Conservation (phyloP, 208 protist genomes). For the Vickermania ingenoplastis region DNA sequence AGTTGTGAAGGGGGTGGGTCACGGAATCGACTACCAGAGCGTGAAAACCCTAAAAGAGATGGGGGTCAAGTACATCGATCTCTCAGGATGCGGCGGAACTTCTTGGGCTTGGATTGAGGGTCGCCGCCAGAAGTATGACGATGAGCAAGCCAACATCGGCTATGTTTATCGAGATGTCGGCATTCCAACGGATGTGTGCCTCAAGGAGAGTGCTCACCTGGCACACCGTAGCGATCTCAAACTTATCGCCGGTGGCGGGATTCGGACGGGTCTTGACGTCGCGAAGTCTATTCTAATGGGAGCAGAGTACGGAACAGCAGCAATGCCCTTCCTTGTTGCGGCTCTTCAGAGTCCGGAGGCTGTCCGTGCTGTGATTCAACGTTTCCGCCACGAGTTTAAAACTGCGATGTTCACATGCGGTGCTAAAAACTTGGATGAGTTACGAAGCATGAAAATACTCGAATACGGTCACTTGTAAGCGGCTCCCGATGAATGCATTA, state of each 20-base stretch:
- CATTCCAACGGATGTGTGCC: conserved; percentile 74
- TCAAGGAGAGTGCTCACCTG: conserved; percentile 46
- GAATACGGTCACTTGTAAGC: conserved; percentile 29
- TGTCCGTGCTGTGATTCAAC: conserved; percentile 66
- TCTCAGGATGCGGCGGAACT: conserved; percentile 85
- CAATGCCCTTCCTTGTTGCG: conserved; percentile 84
- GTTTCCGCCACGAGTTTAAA: conserved; percentile 57
- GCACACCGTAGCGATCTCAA: conserved; percentile 34
- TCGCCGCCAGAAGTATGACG: conserved; percentile 40
- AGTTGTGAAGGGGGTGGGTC: conserved; percentile 84
- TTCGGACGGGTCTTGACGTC: conserved; percentile 81
- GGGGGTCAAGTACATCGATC: conserved; percentile 82
- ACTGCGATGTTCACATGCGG: conserved; percentile 88
- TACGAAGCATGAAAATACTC: conserved; percentile 43
- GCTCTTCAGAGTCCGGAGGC: conserved; percentile 62
- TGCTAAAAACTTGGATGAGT: conserved; percentile 58
- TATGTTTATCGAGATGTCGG: conserved; percentile 85
- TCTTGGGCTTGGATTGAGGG: conserved; percentile 91
- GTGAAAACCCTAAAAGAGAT: conserved; percentile 52
- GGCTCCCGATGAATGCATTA: not conserved
- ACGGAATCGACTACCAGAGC: conserved; percentile 77
- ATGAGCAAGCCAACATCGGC: conserved; percentile 68
- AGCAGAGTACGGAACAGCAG: conserved; percentile 65
- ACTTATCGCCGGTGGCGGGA: conserved; percentile 83
- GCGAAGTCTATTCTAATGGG: conserved; percentile 83